Evolutionary conservation across 2,329 filamentous ascomycete genomes (phyloP).

Genomic region (Phialophora macrospora): DNA sequence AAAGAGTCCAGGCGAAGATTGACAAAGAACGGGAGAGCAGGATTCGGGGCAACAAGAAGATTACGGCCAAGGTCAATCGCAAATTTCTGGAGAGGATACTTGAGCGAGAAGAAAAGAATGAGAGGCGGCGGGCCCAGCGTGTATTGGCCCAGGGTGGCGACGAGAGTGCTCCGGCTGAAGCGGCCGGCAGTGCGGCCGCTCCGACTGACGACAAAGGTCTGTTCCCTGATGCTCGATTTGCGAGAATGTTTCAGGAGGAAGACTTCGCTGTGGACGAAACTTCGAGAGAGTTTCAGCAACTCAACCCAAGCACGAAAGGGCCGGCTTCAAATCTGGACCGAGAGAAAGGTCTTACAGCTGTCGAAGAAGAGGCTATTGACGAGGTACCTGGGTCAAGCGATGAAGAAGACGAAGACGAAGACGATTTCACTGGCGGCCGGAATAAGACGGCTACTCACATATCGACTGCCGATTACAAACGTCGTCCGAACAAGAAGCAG

Average conservation of each 20-base stretch:
- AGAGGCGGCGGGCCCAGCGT: constrained; percentile 51
- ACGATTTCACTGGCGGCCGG: constrained; percentile 41
- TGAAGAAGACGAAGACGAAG: constrained; percentile 45
- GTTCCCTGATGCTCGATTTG: constrained; percentile 85
- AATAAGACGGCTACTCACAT: constrained; percentile 50
- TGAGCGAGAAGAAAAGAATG: constrained; percentile 63
- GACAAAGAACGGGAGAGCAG: constrained; percentile 95
- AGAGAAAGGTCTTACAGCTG: constrained; percentile 63
- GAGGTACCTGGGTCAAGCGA: constrained; percentile 53
- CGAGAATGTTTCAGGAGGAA: constrained; percentile 85
- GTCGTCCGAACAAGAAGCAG: constrained; percentile 48
- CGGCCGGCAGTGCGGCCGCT: constrained; percentile 24
- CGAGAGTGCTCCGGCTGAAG: constrained; percentile 47
- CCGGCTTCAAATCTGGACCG: constrained; percentile 40
- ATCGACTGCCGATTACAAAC: constrained; percentile 61
- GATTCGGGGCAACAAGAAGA: constrained; percentile 93
- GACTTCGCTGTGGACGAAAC: constrained; percentile 91
- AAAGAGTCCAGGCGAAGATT: constrained; percentile 91
- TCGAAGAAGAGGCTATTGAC: constrained; percentile 65
- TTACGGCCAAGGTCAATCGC: constrained; percentile 83
- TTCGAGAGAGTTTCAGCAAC: constrained; percentile 80
- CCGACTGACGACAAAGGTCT: constrained; percentile 60
- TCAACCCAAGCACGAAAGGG: constrained; percentile 80
- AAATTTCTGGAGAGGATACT: constrained; percentile 66
- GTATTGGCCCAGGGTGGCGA: constrained; percentile 63